Percentiles rank a stretch among this genome's conserved stretches.
Conservation (phyloP, 1,284 basidiomycete genomes). For the Cutaneotrichosporon spelunceum region DNA sequence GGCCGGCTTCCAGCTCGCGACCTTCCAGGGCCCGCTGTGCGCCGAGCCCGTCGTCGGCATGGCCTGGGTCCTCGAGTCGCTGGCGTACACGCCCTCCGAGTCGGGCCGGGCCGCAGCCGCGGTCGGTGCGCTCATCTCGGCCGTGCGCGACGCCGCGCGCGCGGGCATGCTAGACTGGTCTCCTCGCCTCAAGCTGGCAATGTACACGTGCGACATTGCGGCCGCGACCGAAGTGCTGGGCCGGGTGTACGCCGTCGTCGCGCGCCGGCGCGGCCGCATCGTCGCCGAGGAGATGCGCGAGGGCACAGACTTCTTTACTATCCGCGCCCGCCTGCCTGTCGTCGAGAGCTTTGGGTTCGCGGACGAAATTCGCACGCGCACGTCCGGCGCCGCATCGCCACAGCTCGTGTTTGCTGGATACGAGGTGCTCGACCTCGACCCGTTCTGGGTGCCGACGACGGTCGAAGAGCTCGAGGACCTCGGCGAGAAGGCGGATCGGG, state of each 20-base stretch:
- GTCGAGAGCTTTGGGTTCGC: slow-evolving; percentile 98
- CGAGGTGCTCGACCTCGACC: slow-evolving; percentile 85
- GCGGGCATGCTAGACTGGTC: slow-evolving; percentile 94
- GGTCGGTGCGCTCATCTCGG: slow-evolving; percentile 82
- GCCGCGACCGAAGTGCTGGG: slow-evolving; percentile 85
- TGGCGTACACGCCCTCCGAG: slow-evolving; percentile 56
- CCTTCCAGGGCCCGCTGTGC: slow-evolving; percentile 89
- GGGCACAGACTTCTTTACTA: slow-evolving; percentile 91
- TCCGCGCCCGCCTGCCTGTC: slow-evolving; percentile 86
- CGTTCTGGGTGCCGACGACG: slow-evolving; percentile 98
- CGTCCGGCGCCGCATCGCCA: slow-evolving; percentile 92
- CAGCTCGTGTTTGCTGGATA: slow-evolving; percentile 95
- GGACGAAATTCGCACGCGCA: slow-evolving; percentile 93
- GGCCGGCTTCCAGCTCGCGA: slow-evolving; percentile 91
- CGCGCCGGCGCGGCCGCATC: slow-evolving; percentile 83
- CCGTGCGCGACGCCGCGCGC: slow-evolving; percentile 82
- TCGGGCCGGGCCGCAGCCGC: slow-evolving; percentile 67
- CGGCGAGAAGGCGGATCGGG: slow-evolving; percentile 90
- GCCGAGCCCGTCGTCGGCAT: slow-evolving; percentile 92
- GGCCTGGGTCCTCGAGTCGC: slow-evolving; percentile 81
- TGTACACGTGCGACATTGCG: slow-evolving; percentile 99
- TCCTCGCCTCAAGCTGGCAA: slow-evolving; percentile 91
- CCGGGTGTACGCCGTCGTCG: slow-evolving; percentile 94
- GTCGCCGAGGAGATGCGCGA: slow-evolving; percentile 99
- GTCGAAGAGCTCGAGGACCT: slow-evolving; percentile 97